Evolutionary conservation across 805 yeast genomes (phyloP).

Genomic region (Sungouiozyma intestinalis): DNA sequence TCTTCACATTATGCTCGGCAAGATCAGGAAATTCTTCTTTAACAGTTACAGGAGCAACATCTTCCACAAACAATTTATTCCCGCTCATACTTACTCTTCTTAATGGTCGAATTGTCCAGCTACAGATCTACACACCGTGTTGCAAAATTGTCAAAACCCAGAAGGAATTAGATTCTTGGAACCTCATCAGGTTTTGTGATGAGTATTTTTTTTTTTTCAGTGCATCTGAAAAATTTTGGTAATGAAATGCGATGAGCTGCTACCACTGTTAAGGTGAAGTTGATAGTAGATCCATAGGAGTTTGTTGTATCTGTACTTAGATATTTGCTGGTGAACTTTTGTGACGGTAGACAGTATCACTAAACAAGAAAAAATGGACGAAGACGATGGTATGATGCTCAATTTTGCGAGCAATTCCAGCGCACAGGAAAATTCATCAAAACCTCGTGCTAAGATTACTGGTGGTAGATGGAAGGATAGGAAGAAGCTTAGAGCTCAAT

Average conservation of each 20-base stretch:
- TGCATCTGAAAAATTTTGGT: not conserved
- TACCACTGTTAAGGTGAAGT: not conserved
- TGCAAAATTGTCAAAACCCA: too few species aligned
- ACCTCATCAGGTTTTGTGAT: too few species aligned
- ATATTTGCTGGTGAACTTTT: too few species aligned
- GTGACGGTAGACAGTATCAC: too few species aligned
- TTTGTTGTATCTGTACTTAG: too few species aligned
- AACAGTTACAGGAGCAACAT: slow-evolving; percentile 3
- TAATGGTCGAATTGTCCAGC: not conserved
- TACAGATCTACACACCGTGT: too few species aligned
- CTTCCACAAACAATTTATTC: slow-evolving; percentile 29
- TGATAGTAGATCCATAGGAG: too few species aligned
- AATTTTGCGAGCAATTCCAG: slow-evolving; percentile 51
- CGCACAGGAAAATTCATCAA: slow-evolving; percentile 16
- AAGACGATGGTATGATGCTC: slow-evolving; percentile 41
- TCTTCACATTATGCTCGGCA: slow-evolving; percentile 1
- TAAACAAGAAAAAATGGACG: slow-evolving; percentile 4
- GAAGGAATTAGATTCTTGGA: too few species aligned
- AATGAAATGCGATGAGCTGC: not conserved
- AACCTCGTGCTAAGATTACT: slow-evolving; percentile 28
- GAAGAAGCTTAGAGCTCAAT: slow-evolving; percentile 44
- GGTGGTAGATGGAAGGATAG: slow-evolving; percentile 84
- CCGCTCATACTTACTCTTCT: slow-evolving; percentile 8
- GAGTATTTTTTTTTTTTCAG: too few species aligned
- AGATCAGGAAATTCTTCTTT: slow-evolving; percentile 4